Percentiles rank a stretch among this genome's conserved stretches.
phyloP scores from a whole-genome alignment of 495 filamentous ascomycete genomes.

The Trichoderma gamsii region DNA sequence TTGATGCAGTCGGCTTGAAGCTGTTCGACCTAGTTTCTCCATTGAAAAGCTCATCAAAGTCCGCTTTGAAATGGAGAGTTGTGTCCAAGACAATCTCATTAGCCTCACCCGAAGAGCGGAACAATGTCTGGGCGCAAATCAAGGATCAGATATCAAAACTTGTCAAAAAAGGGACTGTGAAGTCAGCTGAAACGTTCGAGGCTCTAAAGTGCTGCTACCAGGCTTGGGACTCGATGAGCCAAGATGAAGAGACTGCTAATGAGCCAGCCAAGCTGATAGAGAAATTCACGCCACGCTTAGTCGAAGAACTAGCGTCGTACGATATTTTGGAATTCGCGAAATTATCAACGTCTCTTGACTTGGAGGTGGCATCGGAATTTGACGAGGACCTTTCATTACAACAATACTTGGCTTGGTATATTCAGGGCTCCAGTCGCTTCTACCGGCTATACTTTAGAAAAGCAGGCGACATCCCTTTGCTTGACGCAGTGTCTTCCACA shows the following conservation, averaged over 20 bases:
- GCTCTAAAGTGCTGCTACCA: conserved; percentile 10
- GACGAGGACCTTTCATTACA: conserved; percentile 1
- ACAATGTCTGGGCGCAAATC: conserved; percentile 6
- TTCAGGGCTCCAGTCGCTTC: background rate
- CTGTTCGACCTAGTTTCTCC: background rate
- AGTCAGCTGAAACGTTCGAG: conserved; percentile 13
- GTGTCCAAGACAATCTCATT: background rate
- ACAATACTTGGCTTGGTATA: conserved; percentile 13
- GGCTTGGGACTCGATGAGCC: conserved; percentile 9
- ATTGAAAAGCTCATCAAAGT: background rate
- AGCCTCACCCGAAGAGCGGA: background rate
- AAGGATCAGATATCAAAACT: conserved; percentile 3
- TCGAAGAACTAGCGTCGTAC: background rate
- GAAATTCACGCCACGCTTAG: conserved; percentile 2
- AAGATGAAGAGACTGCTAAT: background rate
- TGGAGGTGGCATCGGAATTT: background rate
- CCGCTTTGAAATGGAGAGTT: conserved; percentile 15
- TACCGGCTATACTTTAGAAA: conserved; percentile 2
- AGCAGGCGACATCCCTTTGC: background rate
- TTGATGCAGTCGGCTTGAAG: background rate
- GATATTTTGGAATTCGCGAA: background rate
- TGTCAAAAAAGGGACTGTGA: background rate
- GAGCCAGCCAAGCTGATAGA: conserved; percentile 6
- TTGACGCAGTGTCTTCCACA: background rate
- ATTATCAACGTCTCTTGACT: background rate